Conservation (phyloP, 345 rosid species). For the Excoecaria agallocha region DNA sequence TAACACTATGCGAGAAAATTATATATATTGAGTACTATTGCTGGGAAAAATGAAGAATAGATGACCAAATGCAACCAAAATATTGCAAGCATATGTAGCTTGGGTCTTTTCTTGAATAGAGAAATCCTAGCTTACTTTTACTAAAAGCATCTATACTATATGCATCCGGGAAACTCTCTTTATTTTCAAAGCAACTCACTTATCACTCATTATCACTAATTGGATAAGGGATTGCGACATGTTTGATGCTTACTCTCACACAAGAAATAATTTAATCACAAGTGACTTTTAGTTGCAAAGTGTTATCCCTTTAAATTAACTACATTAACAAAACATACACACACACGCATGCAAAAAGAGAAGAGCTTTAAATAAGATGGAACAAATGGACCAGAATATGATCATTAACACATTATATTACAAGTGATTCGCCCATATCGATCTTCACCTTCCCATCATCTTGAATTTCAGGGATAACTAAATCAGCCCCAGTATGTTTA, state of each 20-base stretch:
- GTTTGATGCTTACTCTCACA: background rate
- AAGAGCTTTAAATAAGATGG: background rate
- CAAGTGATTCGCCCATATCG: slow-evolving; percentile 68
- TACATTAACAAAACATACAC: too few species aligned
- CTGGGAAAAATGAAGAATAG: background rate
- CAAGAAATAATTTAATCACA: background rate
- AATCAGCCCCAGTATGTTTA: slow-evolving; percentile 86
- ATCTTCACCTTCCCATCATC: slow-evolving; percentile 88
- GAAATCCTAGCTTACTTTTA: background rate
- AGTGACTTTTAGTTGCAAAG: background rate
- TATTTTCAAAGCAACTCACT: background rate
- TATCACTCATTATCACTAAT: background rate
- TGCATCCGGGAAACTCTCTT: background rate
- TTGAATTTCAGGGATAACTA: slow-evolving; percentile 86
- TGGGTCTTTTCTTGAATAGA: background rate
- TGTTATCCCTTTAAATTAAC: background rate
- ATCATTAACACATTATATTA: background rate
- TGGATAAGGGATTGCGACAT: background rate
- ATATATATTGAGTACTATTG: background rate
- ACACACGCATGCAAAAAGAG: too few species aligned
- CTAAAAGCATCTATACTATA: background rate
- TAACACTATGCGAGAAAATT: background rate
- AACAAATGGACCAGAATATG: background rate
- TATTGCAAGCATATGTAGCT: background rate
- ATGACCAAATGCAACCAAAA: background rate